Conservation (phyloP, 108 stramenopile genomes). For the Skeletonema grethae region DNA sequence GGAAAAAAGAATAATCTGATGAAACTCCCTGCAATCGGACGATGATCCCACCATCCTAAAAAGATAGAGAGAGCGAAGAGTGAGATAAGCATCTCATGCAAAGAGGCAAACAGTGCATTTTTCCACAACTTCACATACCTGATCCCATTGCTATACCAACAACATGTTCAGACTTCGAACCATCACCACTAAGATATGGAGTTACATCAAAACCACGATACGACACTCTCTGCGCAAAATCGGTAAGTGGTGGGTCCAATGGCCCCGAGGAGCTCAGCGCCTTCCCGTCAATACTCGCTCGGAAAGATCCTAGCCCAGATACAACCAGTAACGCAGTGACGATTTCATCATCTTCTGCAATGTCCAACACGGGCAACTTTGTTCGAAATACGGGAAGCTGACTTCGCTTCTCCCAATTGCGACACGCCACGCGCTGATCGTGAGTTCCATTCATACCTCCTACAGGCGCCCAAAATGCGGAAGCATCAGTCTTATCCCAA, state of each 20-base stretch:
- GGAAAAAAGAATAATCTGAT: constrained; percentile 43
- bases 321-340: constrained; percentile 50
- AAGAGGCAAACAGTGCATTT: background rate
- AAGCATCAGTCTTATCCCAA: constrained; percentile 30
- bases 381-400: constrained; percentile 45
- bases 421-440: constrained; percentile 24
- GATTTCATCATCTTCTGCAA: constrained; percentile 21
- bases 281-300: constrained; percentile 45
- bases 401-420: constrained; percentile 44
- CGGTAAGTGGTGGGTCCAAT: constrained; percentile 59
- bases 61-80: background rate
- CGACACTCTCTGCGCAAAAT: constrained; percentile 52
- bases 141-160: constrained; percentile 46
- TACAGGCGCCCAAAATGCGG: constrained; percentile 25
- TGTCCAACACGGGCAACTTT: constrained; percentile 1
- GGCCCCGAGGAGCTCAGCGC: constrained; percentile 46
- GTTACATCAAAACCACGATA: constrained; percentile 59
- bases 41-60: constrained; percentile 59
- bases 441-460: constrained; percentile 3
- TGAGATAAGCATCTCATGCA: background rate
- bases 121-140: constrained; percentile 5
- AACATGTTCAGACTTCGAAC: constrained; percentile 22
- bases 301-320: constrained; percentile 50
- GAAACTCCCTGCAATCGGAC: constrained; percentile 39
- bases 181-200: constrained; percentile 18